phyloP scores from a whole-genome alignment of 148 eudicot species.

The Simmondsia chinensis region DNA sequence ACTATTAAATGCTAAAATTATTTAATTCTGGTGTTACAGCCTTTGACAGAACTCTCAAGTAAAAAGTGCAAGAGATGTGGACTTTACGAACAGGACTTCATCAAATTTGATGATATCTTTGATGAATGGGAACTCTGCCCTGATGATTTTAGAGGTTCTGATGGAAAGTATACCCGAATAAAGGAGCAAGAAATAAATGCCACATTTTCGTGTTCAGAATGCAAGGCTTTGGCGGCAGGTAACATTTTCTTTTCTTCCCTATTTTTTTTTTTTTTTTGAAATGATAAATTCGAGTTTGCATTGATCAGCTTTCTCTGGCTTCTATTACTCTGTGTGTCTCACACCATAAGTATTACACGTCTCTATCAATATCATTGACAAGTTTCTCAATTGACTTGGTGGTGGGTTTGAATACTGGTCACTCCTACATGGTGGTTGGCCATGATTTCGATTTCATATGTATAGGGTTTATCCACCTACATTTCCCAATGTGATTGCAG shows the following conservation, averaged over 20 bases:
- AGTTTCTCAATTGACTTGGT: too few species aligned
- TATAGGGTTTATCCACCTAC: too few species aligned
- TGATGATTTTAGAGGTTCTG: slow-evolving; percentile 40
- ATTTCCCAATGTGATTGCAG: too few species aligned
- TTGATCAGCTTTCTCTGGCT: too few species aligned
- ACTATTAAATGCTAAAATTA: not conserved
- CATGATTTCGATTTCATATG: too few species aligned
- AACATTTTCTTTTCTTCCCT: not conserved
- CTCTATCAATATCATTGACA: too few species aligned
- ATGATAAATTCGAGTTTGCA: too few species aligned
- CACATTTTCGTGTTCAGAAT: slow-evolving; percentile 51
- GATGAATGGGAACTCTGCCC: slow-evolving; percentile 95
- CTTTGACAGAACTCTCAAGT: slow-evolving; percentile 56
- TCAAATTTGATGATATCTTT: slow-evolving; percentile 43
- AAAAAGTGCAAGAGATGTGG: slow-evolving; percentile 95
- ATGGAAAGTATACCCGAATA: slow-evolving; percentile 41
- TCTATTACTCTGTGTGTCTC: too few species aligned
- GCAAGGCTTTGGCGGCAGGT: slow-evolving; percentile 38
- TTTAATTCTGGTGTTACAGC: slow-evolving; percentile 35
- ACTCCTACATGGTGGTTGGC: too few species aligned
- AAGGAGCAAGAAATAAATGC: slow-evolving; percentile 59
- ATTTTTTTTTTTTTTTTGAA: not conserved
- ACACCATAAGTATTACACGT: too few species aligned
- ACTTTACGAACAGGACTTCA: slow-evolving; percentile 42
- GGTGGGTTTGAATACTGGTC: too few species aligned